These are phyloP conservation scores for Cladochytrium replicatum DNA, from an alignment of 192 early-diverging fungal genomes.

Conservation along the genomic window DNA sequence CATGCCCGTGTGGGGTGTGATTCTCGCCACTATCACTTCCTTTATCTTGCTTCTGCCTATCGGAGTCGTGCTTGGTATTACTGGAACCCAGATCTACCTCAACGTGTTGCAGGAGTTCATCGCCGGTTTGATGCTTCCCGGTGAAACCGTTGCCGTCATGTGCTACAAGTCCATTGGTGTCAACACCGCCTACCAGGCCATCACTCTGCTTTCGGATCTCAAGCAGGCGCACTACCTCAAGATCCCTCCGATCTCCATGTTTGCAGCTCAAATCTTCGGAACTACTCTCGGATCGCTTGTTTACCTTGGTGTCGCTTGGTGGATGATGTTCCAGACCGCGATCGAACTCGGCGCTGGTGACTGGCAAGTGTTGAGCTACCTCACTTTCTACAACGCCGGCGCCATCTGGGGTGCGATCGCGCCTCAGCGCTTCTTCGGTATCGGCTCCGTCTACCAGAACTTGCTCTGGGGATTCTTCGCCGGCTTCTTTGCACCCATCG, in stretches of 20 bases:
- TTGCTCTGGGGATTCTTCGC: slow-evolving; percentile 22
- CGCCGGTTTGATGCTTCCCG: slow-evolving; percentile 70
- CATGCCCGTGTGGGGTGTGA: slow-evolving; percentile 59
- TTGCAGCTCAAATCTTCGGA: slow-evolving; percentile 45
- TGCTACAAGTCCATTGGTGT: slow-evolving; percentile 81
- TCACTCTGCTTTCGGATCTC: slow-evolving; percentile 59
- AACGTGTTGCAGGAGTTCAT: slow-evolving; percentile 84
- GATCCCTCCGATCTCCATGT: slow-evolving; percentile 56
- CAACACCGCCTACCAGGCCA: slow-evolving; percentile 68
- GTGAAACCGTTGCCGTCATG: slow-evolving; percentile 71
- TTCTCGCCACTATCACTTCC: slow-evolving; percentile 40
- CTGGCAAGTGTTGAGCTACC: slow-evolving; percentile 20
- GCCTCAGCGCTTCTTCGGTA: slow-evolving; percentile 51
- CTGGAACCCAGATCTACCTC: slow-evolving; percentile 64
- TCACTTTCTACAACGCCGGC: slow-evolving; percentile 56
- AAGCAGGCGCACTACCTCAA: slow-evolving; percentile 75
- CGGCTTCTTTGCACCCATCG: slow-evolving; percentile 28
- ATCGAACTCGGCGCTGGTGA: slow-evolving; percentile 5
- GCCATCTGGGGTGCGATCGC: slow-evolving; percentile 74
- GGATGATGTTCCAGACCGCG: slow-evolving; percentile 18
- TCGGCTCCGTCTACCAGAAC: slow-evolving; percentile 21
- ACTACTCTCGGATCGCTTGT: slow-evolving; percentile 48
- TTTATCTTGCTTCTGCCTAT: slow-evolving; percentile 65
- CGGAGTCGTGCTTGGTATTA: slow-evolving; percentile 74
- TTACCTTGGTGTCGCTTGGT: slow-evolving; percentile 21